Percentiles rank a stretch among this genome's conserved stretches.
Evolutionary conservation across 331 rosid species (phyloP).

Genomic region (Rosa hybrid): DNA sequence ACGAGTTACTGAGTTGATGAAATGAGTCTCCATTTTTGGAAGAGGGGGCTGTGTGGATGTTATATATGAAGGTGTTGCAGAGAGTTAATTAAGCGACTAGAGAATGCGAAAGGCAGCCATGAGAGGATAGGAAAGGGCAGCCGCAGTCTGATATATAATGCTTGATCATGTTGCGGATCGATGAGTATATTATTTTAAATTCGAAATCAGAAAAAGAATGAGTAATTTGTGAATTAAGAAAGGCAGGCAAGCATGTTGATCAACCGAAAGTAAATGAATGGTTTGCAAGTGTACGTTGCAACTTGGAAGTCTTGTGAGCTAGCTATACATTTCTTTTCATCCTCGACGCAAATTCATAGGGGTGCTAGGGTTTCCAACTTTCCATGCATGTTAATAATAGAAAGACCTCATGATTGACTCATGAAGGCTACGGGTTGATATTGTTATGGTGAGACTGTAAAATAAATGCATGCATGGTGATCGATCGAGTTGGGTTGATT

Average conservation of each 20-base stretch:
- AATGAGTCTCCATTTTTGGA: conserved; percentile 14
- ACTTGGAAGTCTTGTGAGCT: conserved; percentile 8
- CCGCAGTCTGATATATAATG: background rate
- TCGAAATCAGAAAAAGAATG: background rate
- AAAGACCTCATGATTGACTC: background rate
- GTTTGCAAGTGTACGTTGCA: background rate
- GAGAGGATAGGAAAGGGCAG: background rate
- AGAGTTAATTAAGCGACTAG: background rate
- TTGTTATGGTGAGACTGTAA: background rate
- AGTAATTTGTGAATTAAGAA: background rate
- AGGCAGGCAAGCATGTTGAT: background rate
- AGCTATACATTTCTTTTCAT: background rate
- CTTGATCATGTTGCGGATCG: background rate
- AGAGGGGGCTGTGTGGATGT: background rate
- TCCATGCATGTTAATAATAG: background rate
- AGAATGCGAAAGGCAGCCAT: background rate
- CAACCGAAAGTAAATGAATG: background rate
- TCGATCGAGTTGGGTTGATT: no score
- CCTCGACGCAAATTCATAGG: background rate
- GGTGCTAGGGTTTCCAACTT: background rate
- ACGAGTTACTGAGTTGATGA: conserved; percentile 11
- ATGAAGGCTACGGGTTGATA: background rate
- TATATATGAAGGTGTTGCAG: background rate
- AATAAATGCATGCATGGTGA: no score
- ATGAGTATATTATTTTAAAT: background rate